Evolutionary conservation across 2,329 filamentous ascomycete genomes (phyloP).

Genomic region (Cadophora sp.): DNA sequence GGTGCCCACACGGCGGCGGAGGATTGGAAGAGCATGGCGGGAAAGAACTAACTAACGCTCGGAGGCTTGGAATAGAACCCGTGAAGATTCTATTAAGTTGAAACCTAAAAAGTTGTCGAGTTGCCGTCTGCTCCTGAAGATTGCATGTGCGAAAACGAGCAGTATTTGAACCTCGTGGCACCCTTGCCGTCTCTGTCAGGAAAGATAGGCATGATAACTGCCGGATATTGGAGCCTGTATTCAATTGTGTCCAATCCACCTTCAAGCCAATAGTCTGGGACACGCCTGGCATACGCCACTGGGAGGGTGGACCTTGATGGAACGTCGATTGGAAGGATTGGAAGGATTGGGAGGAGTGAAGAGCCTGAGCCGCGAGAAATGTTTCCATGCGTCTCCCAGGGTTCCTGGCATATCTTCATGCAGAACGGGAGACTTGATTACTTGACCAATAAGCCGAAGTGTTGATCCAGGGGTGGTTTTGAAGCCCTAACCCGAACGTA

Average conservation of each 20-base stretch:
- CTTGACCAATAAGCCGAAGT: constrained; percentile 2
- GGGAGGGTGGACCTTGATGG: not conserved
- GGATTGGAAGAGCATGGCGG: constrained; percentile 32
- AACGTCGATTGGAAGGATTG: constrained; percentile 4
- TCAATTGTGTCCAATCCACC: constrained; percentile 16
- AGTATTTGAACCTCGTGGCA: constrained; percentile 32
- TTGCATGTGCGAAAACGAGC: constrained; percentile 16
- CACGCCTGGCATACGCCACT: constrained; percentile 8
- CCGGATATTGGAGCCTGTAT: constrained; percentile 16
- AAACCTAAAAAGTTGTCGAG: constrained; percentile 19
- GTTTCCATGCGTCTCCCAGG: not conserved
- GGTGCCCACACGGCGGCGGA: constrained; percentile 34
- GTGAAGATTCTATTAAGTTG: constrained; percentile 20
- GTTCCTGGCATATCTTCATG: constrained; percentile 1
- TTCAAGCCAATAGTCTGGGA: constrained; percentile 24
- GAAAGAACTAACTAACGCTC: not conserved
- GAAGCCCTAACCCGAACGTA: constrained; percentile 1
- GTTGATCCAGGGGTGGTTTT: not conserved
- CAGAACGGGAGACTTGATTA: not conserved
- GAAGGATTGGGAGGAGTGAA: constrained; percentile 11
- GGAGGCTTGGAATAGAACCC: constrained; percentile 15
- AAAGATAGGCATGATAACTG: constrained; percentile 15
- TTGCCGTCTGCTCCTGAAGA: constrained; percentile 18
- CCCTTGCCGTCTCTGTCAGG: not conserved
- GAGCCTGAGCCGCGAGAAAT: not conserved